Conservation (phyloP, 768 basidiomycete genomes). For the Kockovaella imperatae region DNA sequence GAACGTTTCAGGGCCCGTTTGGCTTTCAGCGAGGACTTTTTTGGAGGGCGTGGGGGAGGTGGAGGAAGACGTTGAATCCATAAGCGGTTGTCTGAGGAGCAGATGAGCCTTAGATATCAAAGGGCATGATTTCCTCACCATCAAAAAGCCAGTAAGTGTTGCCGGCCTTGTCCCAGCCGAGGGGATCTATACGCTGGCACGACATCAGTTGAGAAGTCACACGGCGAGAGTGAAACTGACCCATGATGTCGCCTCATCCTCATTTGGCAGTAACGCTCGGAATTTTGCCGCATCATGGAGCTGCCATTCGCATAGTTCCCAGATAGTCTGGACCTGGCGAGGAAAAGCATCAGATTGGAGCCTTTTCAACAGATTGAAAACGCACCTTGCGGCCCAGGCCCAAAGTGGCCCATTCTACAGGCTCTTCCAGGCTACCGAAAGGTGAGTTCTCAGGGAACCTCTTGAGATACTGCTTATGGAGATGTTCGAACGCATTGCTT, state of each 20-base stretch:
- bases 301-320: constrained; percentile 46
- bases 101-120: constrained; percentile 1
- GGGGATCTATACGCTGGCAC: constrained; percentile 41
- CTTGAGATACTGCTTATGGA: constrained; percentile 37
- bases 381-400: constrained; percentile 37
- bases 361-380: not conserved
- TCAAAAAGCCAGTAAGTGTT: constrained; percentile 46
- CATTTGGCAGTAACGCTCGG: constrained; percentile 35
- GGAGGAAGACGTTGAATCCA: constrained; percentile 41
- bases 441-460: constrained; percentile 20
- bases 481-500: constrained; percentile 33
- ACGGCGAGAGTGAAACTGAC: no score
- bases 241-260: constrained; percentile 40
- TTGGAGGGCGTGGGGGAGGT: constrained; percentile 29
- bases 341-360: not conserved
- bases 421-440: constrained; percentile 33
- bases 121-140: constrained; percentile 19
- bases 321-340: constrained; percentile 39
- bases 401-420: constrained; percentile 36
- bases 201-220: constrained; percentile 3
- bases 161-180: constrained; percentile 43
- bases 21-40: constrained; percentile 31
- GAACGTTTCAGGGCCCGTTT: constrained; percentile 22
- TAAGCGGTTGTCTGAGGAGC: constrained; percentile 37
- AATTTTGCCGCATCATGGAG: constrained; percentile 41